These are phyloP conservation scores for Celoporthe dispersa DNA, from an alignment of 2,329 filamentous ascomycete genomes.

Conservation along the genomic window DNA sequence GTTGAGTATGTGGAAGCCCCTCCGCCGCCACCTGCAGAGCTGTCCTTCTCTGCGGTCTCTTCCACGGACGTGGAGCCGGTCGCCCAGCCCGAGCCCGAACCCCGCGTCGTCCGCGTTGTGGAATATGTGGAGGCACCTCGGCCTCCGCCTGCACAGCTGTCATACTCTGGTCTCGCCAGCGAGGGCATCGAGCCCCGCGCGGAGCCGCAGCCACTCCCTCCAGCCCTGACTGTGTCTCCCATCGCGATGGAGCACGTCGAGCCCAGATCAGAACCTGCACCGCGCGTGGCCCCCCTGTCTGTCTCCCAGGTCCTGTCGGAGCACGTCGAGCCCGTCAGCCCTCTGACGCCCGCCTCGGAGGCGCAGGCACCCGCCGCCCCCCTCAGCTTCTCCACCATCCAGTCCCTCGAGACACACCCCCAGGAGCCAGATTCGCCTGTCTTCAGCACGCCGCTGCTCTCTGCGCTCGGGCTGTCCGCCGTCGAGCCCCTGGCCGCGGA, in stretches of 20 bases:
- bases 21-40: conserved; percentile 23
- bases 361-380: conserved; percentile 29
- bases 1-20: conserved; percentile 30
- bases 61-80: conserved; percentile 32
- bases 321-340: conserved; percentile 40
- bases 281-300: conserved; percentile 32
- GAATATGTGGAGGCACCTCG: conserved; percentile 29
- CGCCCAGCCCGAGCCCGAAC: conserved; percentile 33
- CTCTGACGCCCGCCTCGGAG: conserved; percentile 28
- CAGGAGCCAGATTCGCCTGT: conserved; percentile 38
- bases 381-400: conserved; percentile 47
- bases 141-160: conserved; percentile 34
- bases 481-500: conserved; percentile 52
- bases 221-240: conserved; percentile 30
- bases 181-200: conserved; percentile 44
- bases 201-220: conserved; percentile 35
- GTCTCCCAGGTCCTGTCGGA: conserved; percentile 42
- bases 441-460: conserved; percentile 26
- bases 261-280: conserved; percentile 32
- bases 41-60: conserved; percentile 36
- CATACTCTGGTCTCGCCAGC: conserved; percentile 38
- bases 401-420: conserved; percentile 51
- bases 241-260: conserved; percentile 37
- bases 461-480: conserved; percentile 47
- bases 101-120: conserved; percentile 28